Base-by-base conservation (phyloP, 1,139 yeast genomes). In the Dujonia santamariae region DNA sequence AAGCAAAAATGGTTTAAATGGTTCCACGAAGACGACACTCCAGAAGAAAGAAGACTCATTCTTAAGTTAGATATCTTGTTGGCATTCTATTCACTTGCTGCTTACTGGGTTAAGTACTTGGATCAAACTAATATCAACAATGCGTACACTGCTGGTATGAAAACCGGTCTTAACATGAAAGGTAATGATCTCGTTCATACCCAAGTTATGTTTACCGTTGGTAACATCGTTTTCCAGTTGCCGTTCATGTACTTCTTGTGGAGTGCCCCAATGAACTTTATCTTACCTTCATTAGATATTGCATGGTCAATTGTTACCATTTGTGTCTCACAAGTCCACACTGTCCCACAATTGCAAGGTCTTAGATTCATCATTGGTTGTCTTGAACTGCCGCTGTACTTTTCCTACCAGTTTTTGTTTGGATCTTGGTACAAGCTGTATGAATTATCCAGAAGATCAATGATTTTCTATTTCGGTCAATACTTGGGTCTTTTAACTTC, bases 61-160 rank as follows among this genome's bases (percentile, higher is more conserved):
- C 54, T 73, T 52, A 84, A 84, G 51, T 56, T 83, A 34, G 94
- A 84, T 49, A 38, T 80, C 9, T 49, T 80, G 29, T 62, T 83
- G 42, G 73, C 83, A 3, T 56, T 77, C 27, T 82, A 77, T 51
- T 70, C 83, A 22, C 63, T 80, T 46, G 59, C 78, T 59, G 76
- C 80, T 15, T 81, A 80, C 54, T 83, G 86, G 84, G 80, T 79
- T 33, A 82, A 82, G 50, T 78, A 78, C 38, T 61, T 83, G 34
- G 90, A 83, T 52, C 73, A 73, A 39, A 66, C 78, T 31, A 75
- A 74, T 48, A 61, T 78, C 34, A 74, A 76, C 37, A 79, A 78
- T 50, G 87, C 88, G n/a, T 83, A 82, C 51, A 79, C 81, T 31
- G 73, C 82, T 13, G 80, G 82, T 9, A 66, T 83, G 69, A 62